Evolutionary conservation across 2,329 filamentous ascomycete genomes (phyloP).

Genomic region (Nemania serpens): DNA sequence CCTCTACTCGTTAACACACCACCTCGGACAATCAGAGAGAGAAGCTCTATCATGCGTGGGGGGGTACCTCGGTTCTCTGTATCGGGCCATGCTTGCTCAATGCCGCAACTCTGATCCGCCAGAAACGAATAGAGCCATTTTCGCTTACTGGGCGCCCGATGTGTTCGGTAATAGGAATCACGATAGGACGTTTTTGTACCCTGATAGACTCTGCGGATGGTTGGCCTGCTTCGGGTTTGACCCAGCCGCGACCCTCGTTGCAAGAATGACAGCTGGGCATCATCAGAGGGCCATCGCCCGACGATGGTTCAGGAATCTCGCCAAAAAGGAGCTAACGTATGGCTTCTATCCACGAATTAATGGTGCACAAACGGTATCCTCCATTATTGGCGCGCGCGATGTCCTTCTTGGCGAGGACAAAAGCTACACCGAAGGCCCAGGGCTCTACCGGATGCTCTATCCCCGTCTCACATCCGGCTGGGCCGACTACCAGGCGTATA

Average conservation of each 20-base stretch:
- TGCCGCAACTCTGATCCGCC: background rate
- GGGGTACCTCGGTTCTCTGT: conserved; percentile 4
- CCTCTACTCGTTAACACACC: background rate
- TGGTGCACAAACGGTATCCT: background rate
- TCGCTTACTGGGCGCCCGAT: background rate
- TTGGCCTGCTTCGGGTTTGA: conserved; percentile 4
- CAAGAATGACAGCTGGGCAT: background rate
- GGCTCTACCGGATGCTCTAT: conserved; percentile 10
- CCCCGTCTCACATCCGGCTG: background rate
- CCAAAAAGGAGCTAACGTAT: background rate
- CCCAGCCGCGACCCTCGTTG: background rate
- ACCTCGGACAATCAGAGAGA: background rate
- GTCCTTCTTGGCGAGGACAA: background rate
- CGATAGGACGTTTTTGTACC: background rate
- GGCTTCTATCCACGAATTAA: background rate
- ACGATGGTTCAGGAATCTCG: conserved; percentile 1
- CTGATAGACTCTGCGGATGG: conserved; percentile 3
- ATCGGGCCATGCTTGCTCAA: background rate
- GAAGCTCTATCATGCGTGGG: conserved; percentile 7
- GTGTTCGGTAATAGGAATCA: no score
- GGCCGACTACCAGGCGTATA: background rate
- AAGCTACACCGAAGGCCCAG: background rate
- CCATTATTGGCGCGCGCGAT: background rate
- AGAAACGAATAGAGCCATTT: background rate
- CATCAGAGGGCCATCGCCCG: background rate